Percentiles rank a stretch among this genome's conserved stretches.
Conservation (phyloP, 345 rosid genomes). For the Gossypium longicalyx region DNA sequence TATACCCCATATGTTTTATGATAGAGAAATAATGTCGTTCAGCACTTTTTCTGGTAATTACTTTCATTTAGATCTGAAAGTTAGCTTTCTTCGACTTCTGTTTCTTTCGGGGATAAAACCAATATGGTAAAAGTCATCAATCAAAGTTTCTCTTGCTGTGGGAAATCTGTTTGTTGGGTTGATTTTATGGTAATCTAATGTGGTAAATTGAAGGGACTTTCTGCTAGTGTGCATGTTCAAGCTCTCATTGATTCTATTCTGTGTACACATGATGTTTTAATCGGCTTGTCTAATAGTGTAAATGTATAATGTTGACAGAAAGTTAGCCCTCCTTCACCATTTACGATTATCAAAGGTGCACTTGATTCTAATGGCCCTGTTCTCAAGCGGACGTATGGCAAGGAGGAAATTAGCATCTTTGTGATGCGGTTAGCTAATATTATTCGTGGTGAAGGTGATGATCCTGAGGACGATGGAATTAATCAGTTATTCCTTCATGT, state of each 20-base stretch:
- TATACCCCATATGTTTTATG: background rate
- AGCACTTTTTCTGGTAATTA: no score
- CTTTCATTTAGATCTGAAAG: no score
- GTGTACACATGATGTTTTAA: background rate
- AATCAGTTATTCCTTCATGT: conserved; percentile 85
- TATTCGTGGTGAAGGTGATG: conserved; percentile 39
- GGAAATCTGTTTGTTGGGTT: background rate
- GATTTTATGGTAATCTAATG: background rate
- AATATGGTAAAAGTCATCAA: background rate
- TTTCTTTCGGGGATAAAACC: background rate
- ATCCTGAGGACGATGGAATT: conserved; percentile 51
- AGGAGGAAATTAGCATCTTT: conserved; percentile 64
- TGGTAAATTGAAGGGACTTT: background rate
- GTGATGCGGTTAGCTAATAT: conserved; percentile 60
- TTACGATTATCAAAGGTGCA: conserved; percentile 63
- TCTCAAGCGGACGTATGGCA: conserved; percentile 50
- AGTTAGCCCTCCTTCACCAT: conserved; percentile 71
- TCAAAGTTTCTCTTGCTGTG: background rate
- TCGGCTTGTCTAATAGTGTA: background rate
- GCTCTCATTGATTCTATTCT: background rate
- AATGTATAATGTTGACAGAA: conserved; percentile 40
- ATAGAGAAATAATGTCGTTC: background rate
- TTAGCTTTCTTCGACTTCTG: background rate
- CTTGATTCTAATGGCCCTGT: conserved; percentile 70
- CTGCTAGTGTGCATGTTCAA: background rate